Base-by-base conservation (phyloP, 1,284 basidiomycete genomes). In the Microstroma glucosiphilum region DNA sequence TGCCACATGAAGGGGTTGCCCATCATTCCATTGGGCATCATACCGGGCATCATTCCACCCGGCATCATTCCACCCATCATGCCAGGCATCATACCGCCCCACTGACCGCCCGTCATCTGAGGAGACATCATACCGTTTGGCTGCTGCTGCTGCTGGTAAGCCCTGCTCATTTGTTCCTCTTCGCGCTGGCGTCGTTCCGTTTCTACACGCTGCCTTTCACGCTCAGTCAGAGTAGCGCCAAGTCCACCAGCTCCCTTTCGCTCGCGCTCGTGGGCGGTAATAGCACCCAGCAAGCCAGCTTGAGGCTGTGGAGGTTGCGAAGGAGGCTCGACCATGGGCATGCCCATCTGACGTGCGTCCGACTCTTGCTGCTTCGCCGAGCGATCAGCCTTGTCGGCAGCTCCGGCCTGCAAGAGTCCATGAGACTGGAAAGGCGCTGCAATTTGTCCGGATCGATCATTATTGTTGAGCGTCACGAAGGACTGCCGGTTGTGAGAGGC, bases 321-420 rank as follows among this genome's bases (percentile, higher is more conserved):
- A 4, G 91, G 90, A 21, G 98, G 91, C 76, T 93, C 93, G 81
- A 98, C 88, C 61, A 98, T 84, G 11, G 90, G 90, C 30, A 86
- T 88, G 41, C 96, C 96, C 8, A 84, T 86, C 80, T 93, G 91
- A 54, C 93, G 85, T 6, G 94, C 94, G 13, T 90, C 82, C 79
- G 93, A 90, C 79, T 99, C 93, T 75, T 96, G 91, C 59, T 88
- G 85, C 80, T 93, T 94, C 9, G 96, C 94, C 25, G 91, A 94
- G 53, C 92, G 86, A 76, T 96, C 92, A 74, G 92, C 87, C 80
- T 92, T 93, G 79, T 97, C 93, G 77, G 94, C 90, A 69, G 96
- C 84, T 40, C 93, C 94, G 53, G 92, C 91, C 65, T 92, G 92
- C 46, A 99, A 85, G 13, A 99, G 82, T 9, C 94, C 94, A 68